Evolutionary conservation across 345 rosid genomes (phyloP).

Genomic region (Eucalyptus paniculata): DNA sequence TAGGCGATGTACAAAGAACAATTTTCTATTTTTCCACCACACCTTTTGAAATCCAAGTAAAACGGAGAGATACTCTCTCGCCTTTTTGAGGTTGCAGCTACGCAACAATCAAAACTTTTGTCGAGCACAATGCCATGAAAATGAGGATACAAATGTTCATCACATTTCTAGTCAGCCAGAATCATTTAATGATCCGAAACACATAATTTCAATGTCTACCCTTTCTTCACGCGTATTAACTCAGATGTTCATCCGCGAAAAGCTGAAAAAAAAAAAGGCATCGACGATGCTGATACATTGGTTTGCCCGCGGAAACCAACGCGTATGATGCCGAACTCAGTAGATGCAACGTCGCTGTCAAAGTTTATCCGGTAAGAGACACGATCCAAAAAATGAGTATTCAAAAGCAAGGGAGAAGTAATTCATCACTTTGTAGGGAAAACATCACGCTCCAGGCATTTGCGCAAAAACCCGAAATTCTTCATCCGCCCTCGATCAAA

Average conservation of each 20-base stretch:
- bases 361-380: not conserved
- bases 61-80: not conserved
- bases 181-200: not conserved
- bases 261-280: not conserved
- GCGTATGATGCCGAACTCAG: not conserved
- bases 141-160: not conserved
- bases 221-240: not conserved
- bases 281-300: not conserved
- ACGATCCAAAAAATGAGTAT: not conserved
- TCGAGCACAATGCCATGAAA: not conserved
- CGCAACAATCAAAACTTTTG: not conserved
- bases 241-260: not conserved
- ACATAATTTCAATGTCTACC: not conserved
- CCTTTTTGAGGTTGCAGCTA: not conserved
- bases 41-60: not conserved
- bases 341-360: not conserved
- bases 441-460: not conserved
- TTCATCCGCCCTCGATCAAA: not conserved
- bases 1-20: not conserved
- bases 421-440: not conserved
- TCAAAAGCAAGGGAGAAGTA: not conserved
- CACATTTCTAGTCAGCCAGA: not conserved
- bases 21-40: not conserved
- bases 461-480: not conserved
- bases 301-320: not conserved